Evolutionary conservation across 257 asterid genomes (phyloP), one percentile per base, ranked within the genome.

Genomic region (Solanum virginianum): DNA sequence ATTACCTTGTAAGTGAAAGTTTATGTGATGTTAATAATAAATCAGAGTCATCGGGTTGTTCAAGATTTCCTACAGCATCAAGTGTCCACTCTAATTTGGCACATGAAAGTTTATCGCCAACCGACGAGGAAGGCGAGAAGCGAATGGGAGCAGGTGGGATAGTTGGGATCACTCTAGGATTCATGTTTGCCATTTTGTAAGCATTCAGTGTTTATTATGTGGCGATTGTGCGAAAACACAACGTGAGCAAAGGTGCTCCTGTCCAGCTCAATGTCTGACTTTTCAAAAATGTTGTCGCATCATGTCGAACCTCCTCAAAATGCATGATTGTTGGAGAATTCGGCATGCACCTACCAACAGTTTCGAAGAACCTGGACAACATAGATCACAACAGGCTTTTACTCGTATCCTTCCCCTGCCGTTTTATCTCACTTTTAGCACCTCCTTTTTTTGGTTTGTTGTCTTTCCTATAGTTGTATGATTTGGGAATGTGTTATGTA

Each of bases 61-160:
- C 90, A 39, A 84, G 87, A 51, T 79, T 88, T 74, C 91, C 92
- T 36, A 87, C 86, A 13, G 90, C 91, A 22, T 90, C 92, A n/a
- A 81, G 87, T 0, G 85, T 91, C 80, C 84, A 87, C 86, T 89
- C 93, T 1, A 70, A 87, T 49, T 71, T 89, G 13, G 91, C 87
- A 8, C 90, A 84, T 17, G 88, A 86, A 43, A 86, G 91, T 83
- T 53, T 32, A 62, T 49, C 89, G 26, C 39, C 81, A 1, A 69
- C 75, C 13, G 69, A 85, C 6, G 85, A 9, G 86, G 87, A 9
- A 41, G 80, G 51, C 80, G 72, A 18, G 12, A 22, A 41, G 11
- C 65, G 65, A 51, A 77, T 84, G 54, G 88, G 89, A 43, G 87
- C 86, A 7, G 86, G 89, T 74, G 84, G 86, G 24, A 68, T 87